Base-by-base conservation (phyloP, 2,329 filamentous ascomycete genomes). In the Trichoderma guizhouense region DNA sequence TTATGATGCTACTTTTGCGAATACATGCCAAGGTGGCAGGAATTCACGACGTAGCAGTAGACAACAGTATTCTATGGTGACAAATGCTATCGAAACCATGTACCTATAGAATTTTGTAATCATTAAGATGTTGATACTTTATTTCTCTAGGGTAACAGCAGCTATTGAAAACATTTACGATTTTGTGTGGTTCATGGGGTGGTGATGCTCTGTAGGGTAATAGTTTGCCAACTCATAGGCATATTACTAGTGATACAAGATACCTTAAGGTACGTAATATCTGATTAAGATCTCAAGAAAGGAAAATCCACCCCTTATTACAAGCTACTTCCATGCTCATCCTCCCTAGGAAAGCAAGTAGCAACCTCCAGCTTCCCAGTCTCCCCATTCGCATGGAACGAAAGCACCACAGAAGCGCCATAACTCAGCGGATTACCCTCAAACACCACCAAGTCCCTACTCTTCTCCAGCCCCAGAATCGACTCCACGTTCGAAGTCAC, bases 361-460 rank as follows among this genome's bases (percentile, higher is more conserved):
- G 76, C 76, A 43, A 81, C 72, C 68, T 78, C 77, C 63, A 80
- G 73, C 57, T 78, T 76, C 12, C 75, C 76, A 7, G 74, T 76
- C 32, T 77, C 75, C 15, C 75, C 76, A 11, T 76, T 75, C 26
- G 78, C 77, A 47, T 79, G 77, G 71, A 83, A 77, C n/a, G 77
- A 76, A 21, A 84, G 55, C 7, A 81, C 81, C 36, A 83, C 82
- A 51, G 79, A 82, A 1, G 79, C 83, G 4, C 82, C 81, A 64
- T 79, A 82, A 71, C 81, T 76, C 55, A 85, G 73, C 24, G 83
- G 83, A 74, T 80, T 79, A 6, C 82, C 82, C 74, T 85, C 83
- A 76, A 79, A 85, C 18, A 85, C 72, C 11, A 85, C 83, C 57
- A 84, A 76, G 71, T 85, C 83, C 14, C 74, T 76, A 63, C 76